These are phyloP conservation scores for Hymenoscyphus fructigenus DNA, from an alignment of 2,329 filamentous ascomycete species.

Conservation along the genomic window DNA sequence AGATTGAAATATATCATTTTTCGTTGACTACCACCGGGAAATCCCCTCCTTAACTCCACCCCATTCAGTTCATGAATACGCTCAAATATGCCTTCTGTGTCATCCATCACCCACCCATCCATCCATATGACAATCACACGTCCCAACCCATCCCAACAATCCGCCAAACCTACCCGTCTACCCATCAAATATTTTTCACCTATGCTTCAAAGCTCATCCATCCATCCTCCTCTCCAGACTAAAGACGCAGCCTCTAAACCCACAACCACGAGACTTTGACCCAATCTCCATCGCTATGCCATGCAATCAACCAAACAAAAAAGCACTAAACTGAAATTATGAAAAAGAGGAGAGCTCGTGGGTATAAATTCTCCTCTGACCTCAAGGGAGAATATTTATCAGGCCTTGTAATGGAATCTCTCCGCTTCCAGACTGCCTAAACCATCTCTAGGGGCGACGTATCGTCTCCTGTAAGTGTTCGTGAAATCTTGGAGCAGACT, in stretches of 20 bases:
- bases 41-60: neutral
- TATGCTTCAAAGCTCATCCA: neutral
- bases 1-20: neutral
- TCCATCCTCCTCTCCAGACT: conserved; percentile 39
- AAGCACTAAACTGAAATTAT: neutral
- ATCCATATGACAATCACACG: neutral
- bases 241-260: conserved; percentile 6
- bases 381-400: conserved; percentile 8
- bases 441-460: conserved; percentile 92
- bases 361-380: neutral
- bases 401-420: conserved; percentile 71
- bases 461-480: conserved; percentile 86
- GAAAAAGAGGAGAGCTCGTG: conserved; percentile 5
- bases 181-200: neutral
- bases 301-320: conserved; percentile 17
- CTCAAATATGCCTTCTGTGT: neutral
- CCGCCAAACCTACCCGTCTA: neutral
- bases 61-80: neutral
- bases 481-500: conserved; percentile 93
- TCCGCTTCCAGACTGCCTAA: conserved; percentile 83
- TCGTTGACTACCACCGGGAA: no score
- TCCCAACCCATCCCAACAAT: neutral
- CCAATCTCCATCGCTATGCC: conserved; percentile 18
- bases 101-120: neutral
- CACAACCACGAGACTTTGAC: conserved; percentile 4